These are phyloP conservation scores for Papiliotrema nemorosa DNA, from an alignment of 1,284 basidiomycete genomes.

Conservation along the genomic window DNA sequence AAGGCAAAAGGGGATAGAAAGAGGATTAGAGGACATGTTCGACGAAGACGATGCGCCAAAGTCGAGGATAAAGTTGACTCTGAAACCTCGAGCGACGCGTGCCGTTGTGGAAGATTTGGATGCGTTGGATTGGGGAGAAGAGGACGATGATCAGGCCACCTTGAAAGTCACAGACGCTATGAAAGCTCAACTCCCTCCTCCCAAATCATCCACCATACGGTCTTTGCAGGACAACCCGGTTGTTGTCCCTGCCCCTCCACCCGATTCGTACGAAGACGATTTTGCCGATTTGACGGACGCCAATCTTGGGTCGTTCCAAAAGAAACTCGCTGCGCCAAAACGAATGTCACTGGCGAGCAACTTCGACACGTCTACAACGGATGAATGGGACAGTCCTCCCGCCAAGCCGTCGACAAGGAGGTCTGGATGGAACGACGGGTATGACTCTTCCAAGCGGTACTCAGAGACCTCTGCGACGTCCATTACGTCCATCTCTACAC, in stretches of 20 bases:
- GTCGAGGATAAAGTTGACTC: too few species aligned
- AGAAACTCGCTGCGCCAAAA: too few species aligned
- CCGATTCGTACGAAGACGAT: background rate
- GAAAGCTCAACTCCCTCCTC: constrained; percentile 41
- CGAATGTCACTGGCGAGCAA: too few species aligned
- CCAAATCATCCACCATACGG: constrained; percentile 5
- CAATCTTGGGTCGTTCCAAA: too few species aligned
- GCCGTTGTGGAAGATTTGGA: background rate
- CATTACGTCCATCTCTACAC: background rate
- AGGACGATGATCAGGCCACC: constrained; percentile 37
- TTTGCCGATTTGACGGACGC: background rate
- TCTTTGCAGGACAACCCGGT: constrained; percentile 2
- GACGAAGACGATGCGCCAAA: too few species aligned
- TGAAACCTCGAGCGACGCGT: background rate
- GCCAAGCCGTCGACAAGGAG: too few species aligned
- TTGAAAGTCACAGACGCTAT: constrained; percentile 42
- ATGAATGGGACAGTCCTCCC: background rate
- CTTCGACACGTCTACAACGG: background rate
- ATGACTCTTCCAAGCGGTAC: constrained; percentile 2
- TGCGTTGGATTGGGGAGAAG: background rate
- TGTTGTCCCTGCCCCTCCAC: background rate
- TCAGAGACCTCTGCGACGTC: constrained; percentile 5
- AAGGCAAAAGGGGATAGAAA: too few species aligned
- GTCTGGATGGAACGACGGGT: constrained; percentile 1
- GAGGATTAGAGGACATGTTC: too few species aligned